Evolutionary conservation across 2,329 filamentous ascomycete species (phyloP), one percentile per base, ranked within the genome.

Genomic region (Myotisia sp.): DNA sequence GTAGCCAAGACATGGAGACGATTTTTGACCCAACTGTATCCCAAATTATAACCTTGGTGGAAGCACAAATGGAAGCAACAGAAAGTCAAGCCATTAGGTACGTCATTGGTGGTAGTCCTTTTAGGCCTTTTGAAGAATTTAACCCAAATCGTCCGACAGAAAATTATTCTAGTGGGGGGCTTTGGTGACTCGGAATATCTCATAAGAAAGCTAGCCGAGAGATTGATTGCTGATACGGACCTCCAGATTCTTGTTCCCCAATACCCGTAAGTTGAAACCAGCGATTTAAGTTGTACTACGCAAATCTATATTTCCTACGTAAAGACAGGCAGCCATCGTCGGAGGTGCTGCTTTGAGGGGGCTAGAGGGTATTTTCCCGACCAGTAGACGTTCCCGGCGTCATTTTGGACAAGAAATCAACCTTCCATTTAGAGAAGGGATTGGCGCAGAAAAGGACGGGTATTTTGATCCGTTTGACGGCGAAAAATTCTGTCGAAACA

Each of bases 151-250:
- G n/a, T n/a, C n/a, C n/a, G n/a, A n/a, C n/a, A n/a, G 41, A 33
- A 24, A 22, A 41, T 41, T 18, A 39, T 43, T 21, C 34, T 43
- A 13, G 38, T 41, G 8, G 41, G 38, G 9, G 41, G 38, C 5
- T 41, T 43, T 24, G 41, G 38, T 4, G 38, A 41, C 26, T 41
- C 41, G 9, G 35, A 41, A 26, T 43, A 43, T 19, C 32, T 43
- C 10, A 27, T 30, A 24, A 30, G 35, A 16, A 29, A 17, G 4
- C 26, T 42, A n/a, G 12, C 14, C 13, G 16, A 32, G 24, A 17
- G 21, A 13, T 40, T 39, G 19, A 19, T 21, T 8, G 19, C 24
- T 5, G 3, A 16, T 12, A 13, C 13, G 16, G 16, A 14, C 3
- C 19, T 37, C 26, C 7, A 17, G 24, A 13, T 26, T 13, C 21